These are phyloP conservation scores for Cystobasidium ongulense DNA, from an alignment of 768 basidiomycete species.

Conservation along the genomic window DNA sequence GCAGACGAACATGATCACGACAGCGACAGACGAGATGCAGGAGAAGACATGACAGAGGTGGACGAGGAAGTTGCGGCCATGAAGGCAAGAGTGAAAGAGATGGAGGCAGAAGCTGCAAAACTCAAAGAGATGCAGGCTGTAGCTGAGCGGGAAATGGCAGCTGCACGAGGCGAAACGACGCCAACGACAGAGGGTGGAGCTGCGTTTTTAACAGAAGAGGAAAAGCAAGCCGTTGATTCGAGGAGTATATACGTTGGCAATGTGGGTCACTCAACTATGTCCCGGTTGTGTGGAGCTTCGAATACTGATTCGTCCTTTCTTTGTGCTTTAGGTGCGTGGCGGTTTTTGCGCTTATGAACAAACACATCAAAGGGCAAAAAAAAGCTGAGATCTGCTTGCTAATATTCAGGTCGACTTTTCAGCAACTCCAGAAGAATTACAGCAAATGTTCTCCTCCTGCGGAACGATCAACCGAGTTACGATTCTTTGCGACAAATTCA, in stretches of 20 bases:
- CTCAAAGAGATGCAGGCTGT: constrained; percentile 71
- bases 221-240: constrained; percentile 66
- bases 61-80: constrained; percentile 65
- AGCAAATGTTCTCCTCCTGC: constrained; percentile 91
- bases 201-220: constrained; percentile 75
- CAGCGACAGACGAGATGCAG: not conserved
- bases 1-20: constrained; percentile 12
- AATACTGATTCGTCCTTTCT: not conserved
- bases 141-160: constrained; percentile 29
- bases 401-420: constrained; percentile 82
- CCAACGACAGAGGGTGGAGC: constrained; percentile 55
- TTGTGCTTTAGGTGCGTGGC: not conserved
- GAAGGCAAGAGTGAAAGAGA: constrained; percentile 85
- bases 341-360: not conserved
- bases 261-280: constrained; percentile 51
- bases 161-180: constrained; percentile 28
- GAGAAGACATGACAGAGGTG: constrained; percentile 21
- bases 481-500: constrained; percentile 98
- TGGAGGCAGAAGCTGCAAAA: constrained; percentile 84
- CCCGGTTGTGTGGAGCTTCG: not conserved
- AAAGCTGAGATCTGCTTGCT: not conserved
- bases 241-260: constrained; percentile 94
- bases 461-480: constrained; percentile 98
- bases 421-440: constrained; percentile 95
- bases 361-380: not conserved